Evolutionary conservation across 2,329 filamentous ascomycete genomes (phyloP).

Genomic region (Nakataea oryzae): DNA sequence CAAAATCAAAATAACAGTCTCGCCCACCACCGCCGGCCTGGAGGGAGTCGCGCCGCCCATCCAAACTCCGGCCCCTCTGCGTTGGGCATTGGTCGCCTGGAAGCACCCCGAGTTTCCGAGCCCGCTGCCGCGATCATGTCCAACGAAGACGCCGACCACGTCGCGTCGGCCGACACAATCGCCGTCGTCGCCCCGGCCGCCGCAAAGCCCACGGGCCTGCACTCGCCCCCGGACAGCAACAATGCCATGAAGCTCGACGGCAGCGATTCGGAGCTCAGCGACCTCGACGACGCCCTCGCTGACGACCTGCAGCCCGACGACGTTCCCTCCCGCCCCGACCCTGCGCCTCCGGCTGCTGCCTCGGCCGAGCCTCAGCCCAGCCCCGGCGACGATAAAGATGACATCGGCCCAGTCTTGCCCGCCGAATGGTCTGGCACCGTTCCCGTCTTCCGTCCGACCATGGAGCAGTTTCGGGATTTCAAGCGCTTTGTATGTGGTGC

Average conservation of each 20-base stretch:
- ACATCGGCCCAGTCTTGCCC: constrained; percentile 70
- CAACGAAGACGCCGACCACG: constrained; percentile 41
- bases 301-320: constrained; percentile 18
- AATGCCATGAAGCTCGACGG: constrained; percentile 46
- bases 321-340: constrained; percentile 9
- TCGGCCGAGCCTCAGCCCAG: constrained; percentile 10
- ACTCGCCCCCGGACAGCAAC: constrained; percentile 56
- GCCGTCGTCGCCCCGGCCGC: constrained; percentile 12
- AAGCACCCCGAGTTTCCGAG: constrained; percentile 9
- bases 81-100: constrained; percentile 12
- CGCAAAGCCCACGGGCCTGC: constrained; percentile 37
- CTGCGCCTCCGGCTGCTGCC: constrained; percentile 4
- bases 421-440: constrained; percentile 88
- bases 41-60: neutral
- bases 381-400: constrained; percentile 19
- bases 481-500: constrained; percentile 59
- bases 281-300: constrained; percentile 45
- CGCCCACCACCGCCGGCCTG: constrained; percentile 1
- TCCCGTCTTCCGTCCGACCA: constrained; percentile 89
- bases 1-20: neutral
- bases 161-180: constrained; percentile 23
- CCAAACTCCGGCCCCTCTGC: neutral
- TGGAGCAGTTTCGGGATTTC: constrained; percentile 92
- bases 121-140: constrained; percentile 32
- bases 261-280: constrained; percentile 57